Base-by-base conservation (phyloP, 2,329 filamentous ascomycete genomes). In the Colletotrichum eremochloae region DNA sequence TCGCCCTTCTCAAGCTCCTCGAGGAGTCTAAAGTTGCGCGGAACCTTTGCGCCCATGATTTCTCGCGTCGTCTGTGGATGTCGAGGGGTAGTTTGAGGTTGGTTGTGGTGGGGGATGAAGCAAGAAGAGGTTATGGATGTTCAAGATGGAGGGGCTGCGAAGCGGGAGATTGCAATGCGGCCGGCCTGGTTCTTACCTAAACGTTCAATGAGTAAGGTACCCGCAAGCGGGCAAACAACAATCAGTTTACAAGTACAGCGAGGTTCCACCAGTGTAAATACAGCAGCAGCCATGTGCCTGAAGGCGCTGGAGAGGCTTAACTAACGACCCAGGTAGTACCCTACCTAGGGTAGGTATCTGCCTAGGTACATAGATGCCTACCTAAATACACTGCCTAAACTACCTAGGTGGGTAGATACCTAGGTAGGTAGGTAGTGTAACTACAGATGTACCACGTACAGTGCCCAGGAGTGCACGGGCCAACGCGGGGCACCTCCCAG, bases 1-100 rank as follows among this genome's bases (percentile, higher is more conserved):
- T 99, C 96, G 80, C 96, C 96, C 87, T 98, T 98, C 87, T 99
- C 96, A 29, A 99, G 89, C 90, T 99, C 96, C 83, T 98, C 96
- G 69, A 99, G 88, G 76, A 99, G 90, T 80, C 96, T 92, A 82
- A 99, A 99, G 86, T 98, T 98, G 82, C 96, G 91, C 74, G 96
- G 96, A 70, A 99, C 90, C 84, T 97, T 85, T 76, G 84, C 83
- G 52, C 78, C 75, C 81, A 83, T 84, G 55, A 48, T 57, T 38
- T 24, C 11, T 65, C 14, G 15, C 62, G 55, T 57, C 55, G 55
- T 68, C 40, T 55, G 61, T 31, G 38, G 38, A 44, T 55, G 38
- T 56, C n/a, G n/a, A 48, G 29, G 36, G 18, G 6, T 29, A 53
- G 36, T 20, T 42, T 42, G 48, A 52, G 66, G 29, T 40, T 33